Conservation (phyloP, 768 basidiomycete species). For the Amanita subjunquillea region DNA sequence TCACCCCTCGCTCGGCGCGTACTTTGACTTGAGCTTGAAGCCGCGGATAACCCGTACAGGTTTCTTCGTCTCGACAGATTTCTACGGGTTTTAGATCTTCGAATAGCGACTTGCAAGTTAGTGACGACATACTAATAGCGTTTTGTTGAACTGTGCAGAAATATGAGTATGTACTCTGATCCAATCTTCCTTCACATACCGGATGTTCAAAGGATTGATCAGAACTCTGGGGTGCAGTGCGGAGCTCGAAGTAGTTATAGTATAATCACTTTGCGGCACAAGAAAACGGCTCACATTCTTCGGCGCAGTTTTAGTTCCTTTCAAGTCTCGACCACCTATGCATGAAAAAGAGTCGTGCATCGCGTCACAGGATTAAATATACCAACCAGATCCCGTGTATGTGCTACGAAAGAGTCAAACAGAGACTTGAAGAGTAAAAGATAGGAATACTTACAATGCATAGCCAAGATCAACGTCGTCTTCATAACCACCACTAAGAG, state of each 20-base stretch:
- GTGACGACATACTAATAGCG: conserved; percentile 40
- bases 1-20: conserved; percentile 73
- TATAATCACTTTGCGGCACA: background rate
- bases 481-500: conserved; percentile 82
- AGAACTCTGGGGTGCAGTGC: conserved; percentile 80
- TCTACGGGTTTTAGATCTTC: conserved; percentile 25
- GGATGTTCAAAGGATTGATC: conserved; percentile 74
- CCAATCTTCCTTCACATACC: conserved; percentile 16
- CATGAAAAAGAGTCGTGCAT: conserved; percentile 3
- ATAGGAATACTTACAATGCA: conserved; percentile 51
- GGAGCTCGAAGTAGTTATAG: conserved; percentile 40
- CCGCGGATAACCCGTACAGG: conserved; percentile 86
- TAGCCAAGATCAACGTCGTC: conserved; percentile 80
- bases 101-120: background rate
- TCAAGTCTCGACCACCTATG: conserved; percentile 76
- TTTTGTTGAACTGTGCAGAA: conserved; percentile 44
- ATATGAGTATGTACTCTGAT: background rate
- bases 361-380: background rate
- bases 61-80: conserved; percentile 68
- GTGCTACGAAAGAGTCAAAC: conserved; percentile 34
- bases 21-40: conserved; percentile 62
- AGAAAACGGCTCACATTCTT: conserved; percentile 56
- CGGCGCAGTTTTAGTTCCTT: conserved; percentile 69
- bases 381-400: conserved; percentile 66
- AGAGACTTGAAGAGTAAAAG: background rate